A percentile compares a stretch with the other conserved stretches of the same genome.
Conservation (phyloP, 2,329 filamentous ascomycete genomes). For the Trichoderma atrobrunneum region DNA sequence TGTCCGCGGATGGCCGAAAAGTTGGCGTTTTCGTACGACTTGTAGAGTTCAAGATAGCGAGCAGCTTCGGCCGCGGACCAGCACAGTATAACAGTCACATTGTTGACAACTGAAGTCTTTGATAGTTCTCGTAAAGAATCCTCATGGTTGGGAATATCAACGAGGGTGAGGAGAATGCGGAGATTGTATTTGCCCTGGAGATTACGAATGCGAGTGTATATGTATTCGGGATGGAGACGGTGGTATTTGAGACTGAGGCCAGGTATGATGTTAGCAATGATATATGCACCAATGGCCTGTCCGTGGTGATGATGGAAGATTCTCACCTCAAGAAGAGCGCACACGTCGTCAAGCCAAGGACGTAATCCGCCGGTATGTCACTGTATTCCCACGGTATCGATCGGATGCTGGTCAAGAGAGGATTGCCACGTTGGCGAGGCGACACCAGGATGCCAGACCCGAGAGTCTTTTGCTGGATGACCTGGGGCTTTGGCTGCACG, state of each 20-base stretch:
- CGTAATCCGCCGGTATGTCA: conserved; percentile 93
- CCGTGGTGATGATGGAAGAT: not conserved
- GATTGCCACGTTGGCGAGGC: conserved; percentile 90
- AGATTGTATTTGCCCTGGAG: conserved; percentile 84
- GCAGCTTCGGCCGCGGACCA: conserved; percentile 94
- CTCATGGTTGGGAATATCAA: conserved; percentile 94
- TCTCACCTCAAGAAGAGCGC: conserved; percentile 74
- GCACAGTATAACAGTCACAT: conserved; percentile 85
- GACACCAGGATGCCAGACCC: conserved; percentile 86
- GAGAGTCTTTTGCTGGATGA: conserved; percentile 61
- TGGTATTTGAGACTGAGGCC: conserved; percentile 82
- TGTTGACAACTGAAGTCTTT: conserved; percentile 89
- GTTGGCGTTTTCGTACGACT: conserved; percentile 82
- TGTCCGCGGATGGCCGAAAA: conserved; percentile 81
- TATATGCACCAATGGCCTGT: fast-evolving
- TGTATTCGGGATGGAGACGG: conserved; percentile 93
- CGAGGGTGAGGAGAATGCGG: conserved; percentile 82
- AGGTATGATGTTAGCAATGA: not conserved
- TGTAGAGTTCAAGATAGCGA: conserved; percentile 91
- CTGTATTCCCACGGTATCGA: conserved; percentile 93
- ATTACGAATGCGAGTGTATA: conserved; percentile 86
- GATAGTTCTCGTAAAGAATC: conserved; percentile 84
- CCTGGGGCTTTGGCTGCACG: conserved; percentile 85
- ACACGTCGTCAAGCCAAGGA: conserved; percentile 81
- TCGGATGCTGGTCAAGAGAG: conserved; percentile 78